Percentiles rank a stretch among this genome's conserved stretches.
These are phyloP conservation scores for Sphaerulina vaccinii DNA, from an alignment of 2,329 filamentous ascomycete species.

Conservation along the genomic window DNA sequence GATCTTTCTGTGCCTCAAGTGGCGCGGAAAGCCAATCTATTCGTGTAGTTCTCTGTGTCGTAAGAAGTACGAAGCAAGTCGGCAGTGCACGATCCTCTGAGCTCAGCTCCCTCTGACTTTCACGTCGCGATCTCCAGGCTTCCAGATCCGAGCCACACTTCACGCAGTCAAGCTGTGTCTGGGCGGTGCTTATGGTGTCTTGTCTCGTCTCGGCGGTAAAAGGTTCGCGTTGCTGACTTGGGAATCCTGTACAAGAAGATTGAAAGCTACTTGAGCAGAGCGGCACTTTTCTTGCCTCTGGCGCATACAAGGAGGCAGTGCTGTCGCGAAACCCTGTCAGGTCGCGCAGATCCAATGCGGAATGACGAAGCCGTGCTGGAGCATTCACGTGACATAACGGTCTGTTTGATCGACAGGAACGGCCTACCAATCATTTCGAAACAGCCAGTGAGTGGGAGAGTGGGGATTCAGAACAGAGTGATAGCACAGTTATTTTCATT, in stretches of 20 bases:
- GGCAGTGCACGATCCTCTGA: no score
- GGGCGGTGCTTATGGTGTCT: no score
- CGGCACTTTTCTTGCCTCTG: neutral
- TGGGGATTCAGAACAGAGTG: neutral
- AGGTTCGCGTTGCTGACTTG: no score
- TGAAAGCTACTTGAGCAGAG: no score
- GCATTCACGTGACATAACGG: neutral
- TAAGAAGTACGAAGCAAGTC: neutral
- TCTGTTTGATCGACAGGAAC: constrained; percentile 6
- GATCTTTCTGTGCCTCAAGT: neutral
- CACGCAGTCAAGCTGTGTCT: no score
- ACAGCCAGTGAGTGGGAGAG: neutral
- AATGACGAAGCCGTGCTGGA: neutral
- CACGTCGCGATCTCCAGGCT: no score
- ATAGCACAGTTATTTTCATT: neutral
- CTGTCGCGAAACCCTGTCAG: neutral
- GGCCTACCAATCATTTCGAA: neutral
- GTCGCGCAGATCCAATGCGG: neutral
- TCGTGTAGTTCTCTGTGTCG: neutral
- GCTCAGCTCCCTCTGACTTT: no score
- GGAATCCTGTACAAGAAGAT: no score
- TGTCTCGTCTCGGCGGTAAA: no score
- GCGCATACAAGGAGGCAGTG: neutral
- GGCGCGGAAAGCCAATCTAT: neutral
- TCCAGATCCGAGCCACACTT: no score